Percentiles rank a stretch among this genome's conserved stretches.
Conservation (phyloP, 495 filamentous ascomycete species). For the Penicillium silybi region DNA sequence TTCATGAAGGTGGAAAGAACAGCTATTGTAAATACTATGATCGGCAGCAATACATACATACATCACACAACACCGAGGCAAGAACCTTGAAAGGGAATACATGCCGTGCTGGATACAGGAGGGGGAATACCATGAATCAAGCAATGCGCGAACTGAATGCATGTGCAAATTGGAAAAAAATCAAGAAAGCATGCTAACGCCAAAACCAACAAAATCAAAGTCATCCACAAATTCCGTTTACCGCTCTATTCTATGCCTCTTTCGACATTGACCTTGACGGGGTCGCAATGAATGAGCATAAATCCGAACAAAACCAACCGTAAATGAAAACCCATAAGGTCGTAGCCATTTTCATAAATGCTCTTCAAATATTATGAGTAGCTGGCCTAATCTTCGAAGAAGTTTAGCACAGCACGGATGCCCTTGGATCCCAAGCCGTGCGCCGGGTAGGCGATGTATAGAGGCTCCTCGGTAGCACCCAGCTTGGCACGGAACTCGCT, state of each 20-base stretch:
- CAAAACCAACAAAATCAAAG: background rate
- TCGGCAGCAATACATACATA: constrained; percentile 1
- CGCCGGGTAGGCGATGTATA: constrained; percentile 78
- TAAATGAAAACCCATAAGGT: constrained; percentile 5
- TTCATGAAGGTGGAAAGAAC: background rate
- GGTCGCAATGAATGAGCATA: background rate
- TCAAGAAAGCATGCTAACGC: background rate
- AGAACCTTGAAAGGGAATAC: constrained; percentile 7
- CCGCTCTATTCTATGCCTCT: constrained; percentile 8
- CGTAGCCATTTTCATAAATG: background rate
- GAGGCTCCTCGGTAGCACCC: constrained; percentile 68
- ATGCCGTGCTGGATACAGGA: constrained; percentile 17
- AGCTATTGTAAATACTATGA: background rate
- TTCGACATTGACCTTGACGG: background rate
- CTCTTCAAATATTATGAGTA: background rate
- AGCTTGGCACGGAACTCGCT: constrained; percentile 85
- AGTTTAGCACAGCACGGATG: constrained; percentile 70
- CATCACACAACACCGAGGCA: background rate
- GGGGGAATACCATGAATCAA: constrained; percentile 21
- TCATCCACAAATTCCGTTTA: background rate
- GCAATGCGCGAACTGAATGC: background rate
- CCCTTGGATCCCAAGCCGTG: constrained; percentile 74
- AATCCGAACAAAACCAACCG: background rate
- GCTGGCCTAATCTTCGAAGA: constrained; percentile 65
- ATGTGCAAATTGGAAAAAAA: constrained; percentile 6